A percentile compares a stretch with the other conserved stretches of the same genome.
phyloP scores from a whole-genome alignment of 257 asterid genomes.

The Solanum etuberosum region DNA sequence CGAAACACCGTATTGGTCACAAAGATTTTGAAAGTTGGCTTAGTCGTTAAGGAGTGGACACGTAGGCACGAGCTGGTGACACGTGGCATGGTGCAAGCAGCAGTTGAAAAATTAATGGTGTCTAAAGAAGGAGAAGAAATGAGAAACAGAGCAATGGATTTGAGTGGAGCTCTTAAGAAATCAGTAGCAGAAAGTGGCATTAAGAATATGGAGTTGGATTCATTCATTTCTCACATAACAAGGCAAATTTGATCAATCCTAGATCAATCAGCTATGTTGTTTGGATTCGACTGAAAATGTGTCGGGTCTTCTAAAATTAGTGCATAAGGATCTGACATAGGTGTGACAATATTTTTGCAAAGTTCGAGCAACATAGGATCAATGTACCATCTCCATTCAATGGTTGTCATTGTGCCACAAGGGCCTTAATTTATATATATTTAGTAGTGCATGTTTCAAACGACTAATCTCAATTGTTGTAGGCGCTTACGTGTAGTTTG shows the following conservation, averaged over 20 bases:
- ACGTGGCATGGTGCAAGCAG: constrained; percentile 9
- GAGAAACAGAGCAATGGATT: constrained; percentile 30
- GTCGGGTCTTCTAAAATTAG: background rate
- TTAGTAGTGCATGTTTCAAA: background rate
- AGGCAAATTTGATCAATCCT: constrained; percentile 2
- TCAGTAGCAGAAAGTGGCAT: constrained; percentile 34
- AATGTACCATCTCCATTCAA: background rate
- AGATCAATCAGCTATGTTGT: background rate
- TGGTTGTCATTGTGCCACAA: background rate
- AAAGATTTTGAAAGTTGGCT: constrained; percentile 22
- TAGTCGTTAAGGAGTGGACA: constrained; percentile 36
- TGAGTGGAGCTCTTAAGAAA: constrained; percentile 24
- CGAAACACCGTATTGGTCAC: constrained; percentile 35
- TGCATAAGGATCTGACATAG: background rate
- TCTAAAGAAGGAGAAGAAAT: constrained; percentile 30
- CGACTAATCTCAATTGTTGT: background rate
- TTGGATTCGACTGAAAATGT: background rate
- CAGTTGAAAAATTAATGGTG: constrained; percentile 19
- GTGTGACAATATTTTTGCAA: background rate
- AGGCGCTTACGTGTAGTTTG: background rate
- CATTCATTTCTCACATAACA: constrained; percentile 32
- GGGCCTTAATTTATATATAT: background rate
- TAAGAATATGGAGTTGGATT: constrained; percentile 21
- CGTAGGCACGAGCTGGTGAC: constrained; percentile 19
- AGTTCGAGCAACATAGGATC: background rate